Base-by-base conservation (phyloP, 805 yeast genomes). In the Cyberlindnera misumaiensis region DNA sequence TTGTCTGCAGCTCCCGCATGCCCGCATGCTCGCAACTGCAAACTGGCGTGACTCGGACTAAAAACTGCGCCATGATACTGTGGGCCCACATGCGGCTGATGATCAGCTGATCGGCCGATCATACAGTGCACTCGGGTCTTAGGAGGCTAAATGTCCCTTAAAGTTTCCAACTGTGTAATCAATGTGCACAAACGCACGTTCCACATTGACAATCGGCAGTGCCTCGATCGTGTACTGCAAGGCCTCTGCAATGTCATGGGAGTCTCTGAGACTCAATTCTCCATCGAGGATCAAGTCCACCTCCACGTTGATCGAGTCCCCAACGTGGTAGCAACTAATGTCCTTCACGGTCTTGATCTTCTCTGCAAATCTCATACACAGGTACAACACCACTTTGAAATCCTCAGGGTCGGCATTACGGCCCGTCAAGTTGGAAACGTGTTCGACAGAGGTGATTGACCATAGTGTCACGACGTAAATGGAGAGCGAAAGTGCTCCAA, bases 201-300 rank as follows among this genome's bases (percentile, higher is more conserved):
- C 90, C 3, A 84, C 87, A 56, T 68, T 72, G 3, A 84, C 88
- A 56, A 67, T 73, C 0, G 90, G 88, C 42, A 84, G 62, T 0
- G 88, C 76, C 47, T 84, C 94, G 18, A 84, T 67, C 2, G 93
- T 83, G 52, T 83, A 84, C 58, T 84, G 94, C 32, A 84, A 61
- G 0, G 89, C 80, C 57, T 83, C 94, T 4, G 86, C 94, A 27
- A 84, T 66, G 55, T 84, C 94, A 56, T 84, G 94, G 38, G 79
- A 67, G 49, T 84, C 94, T 42, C 77, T 71, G 51, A 83, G 62
- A 3, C 67, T 55, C 46, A 79, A 59, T 9, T 67, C 55, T 20
- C 63, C 62, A 45, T 75, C 75, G 38, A 76, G 68, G 5, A 83
- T 76, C 30, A 84, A 59, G 50, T 83, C 94, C 17, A 83, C 83